Evolutionary conservation across 179 eudicot genomes (phyloP).

Genomic region (Drosera spatulata): DNA sequence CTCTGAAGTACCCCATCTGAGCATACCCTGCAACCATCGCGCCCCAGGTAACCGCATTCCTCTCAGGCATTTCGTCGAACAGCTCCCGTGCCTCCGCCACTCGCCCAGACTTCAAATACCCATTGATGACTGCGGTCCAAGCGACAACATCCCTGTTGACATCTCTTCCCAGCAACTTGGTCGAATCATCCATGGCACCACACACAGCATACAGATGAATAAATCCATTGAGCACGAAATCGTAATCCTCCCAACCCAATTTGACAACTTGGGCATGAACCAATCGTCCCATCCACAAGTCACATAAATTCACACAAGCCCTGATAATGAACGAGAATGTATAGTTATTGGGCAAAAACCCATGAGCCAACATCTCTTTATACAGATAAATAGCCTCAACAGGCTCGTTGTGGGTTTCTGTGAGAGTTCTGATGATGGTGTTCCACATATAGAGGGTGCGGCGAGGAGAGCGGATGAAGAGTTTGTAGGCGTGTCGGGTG

Average conservation of each 20-base stretch:
- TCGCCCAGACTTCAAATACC: conserved; percentile 30
- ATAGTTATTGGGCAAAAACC: conserved; percentile 26
- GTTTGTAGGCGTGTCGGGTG: background rate
- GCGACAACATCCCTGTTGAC: conserved; percentile 42
- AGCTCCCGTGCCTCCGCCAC: conserved; percentile 22
- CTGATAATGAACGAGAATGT: conserved; percentile 38
- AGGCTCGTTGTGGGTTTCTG: conserved; percentile 15
- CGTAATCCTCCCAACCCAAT: conserved; percentile 68
- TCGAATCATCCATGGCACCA: conserved; percentile 21
- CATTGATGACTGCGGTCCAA: conserved; percentile 62
- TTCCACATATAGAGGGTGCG: conserved; percentile 33
- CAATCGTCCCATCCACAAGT: conserved; percentile 25
- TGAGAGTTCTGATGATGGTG: conserved; percentile 22
- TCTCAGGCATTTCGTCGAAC: conserved; percentile 40
- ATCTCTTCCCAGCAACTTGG: conserved; percentile 44
- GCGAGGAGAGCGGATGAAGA: conserved; percentile 9
- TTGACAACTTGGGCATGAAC: conserved; percentile 39
- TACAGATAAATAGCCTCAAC: conserved; percentile 14
- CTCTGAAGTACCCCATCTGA: conserved; percentile 39
- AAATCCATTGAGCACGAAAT: conserved; percentile 76
- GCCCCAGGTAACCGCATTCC: conserved; percentile 64
- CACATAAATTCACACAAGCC: conserved; percentile 23
- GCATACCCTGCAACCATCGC: conserved; percentile 64
- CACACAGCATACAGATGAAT: conserved; percentile 45
- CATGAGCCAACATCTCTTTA: conserved; percentile 25